Evolutionary conservation across 75 land plant species (phyloP), one percentile per base, ranked within the genome.

Genomic region (Picea glauca): DNA sequence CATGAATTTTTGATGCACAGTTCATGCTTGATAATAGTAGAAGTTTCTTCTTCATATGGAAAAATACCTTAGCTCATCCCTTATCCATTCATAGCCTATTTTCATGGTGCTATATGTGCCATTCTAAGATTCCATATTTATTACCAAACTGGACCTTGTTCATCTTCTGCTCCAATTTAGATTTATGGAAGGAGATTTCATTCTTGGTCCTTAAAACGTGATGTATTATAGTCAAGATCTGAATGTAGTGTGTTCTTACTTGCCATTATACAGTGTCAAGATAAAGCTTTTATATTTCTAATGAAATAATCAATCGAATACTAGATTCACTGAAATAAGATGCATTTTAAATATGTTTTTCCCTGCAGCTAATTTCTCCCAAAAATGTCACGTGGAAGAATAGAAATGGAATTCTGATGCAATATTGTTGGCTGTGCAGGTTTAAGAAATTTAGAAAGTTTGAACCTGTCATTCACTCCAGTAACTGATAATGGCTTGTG

Each of bases 391-490:
- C 35, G 0, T 79, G 40, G 13, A 63, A 54, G 35, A 66, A 14
- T 14, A 66, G 18, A 66, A 66, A 18, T 15, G 8, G 35, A 14
- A 66, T 31, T 66, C n/a, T 35, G 72, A 66, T 66, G 43, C 3
- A 33, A 31, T 50, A 58, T 62, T 70, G 56, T n/a, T 21, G 57
- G 58, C 21, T 23, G 31, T 80, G 72, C 85, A 98, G 98, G 90
- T 62, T 77, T 98, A 73, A 90, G 88, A 62, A 91, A 85, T 75
- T 85, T 98, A 89, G 94, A 93, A 87, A 85, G 83, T 75, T 85
- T 98, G 78, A 95, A 95, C 80, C 86, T 98, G 12, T 98, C 99
- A 21, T 98, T 95, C 76, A 95, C 99, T 57, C 80, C 63, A 13
- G 87, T 97, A 15, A 78, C 88, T 78, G 99, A 97, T 70, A 77